These are phyloP conservation scores for Pichia deserticola DNA, from an alignment of 805 yeast genomes.

Conservation along the genomic window DNA sequence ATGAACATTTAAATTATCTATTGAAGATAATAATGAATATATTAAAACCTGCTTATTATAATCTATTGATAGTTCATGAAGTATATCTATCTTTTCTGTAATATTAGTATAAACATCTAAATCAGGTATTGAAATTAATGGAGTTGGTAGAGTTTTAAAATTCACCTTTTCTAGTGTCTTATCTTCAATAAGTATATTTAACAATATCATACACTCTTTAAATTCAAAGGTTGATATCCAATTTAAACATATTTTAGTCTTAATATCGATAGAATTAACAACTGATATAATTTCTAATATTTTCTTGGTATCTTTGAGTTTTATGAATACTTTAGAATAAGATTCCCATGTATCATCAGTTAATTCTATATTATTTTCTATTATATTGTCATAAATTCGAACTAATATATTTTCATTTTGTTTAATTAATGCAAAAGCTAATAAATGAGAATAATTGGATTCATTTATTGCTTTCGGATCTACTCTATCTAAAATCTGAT, in stretches of 20 bases:
- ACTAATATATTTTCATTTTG: neutral
- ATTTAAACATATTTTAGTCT: conserved; percentile 4
- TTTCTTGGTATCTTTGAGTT: conserved; percentile 5
- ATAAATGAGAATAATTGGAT: conserved; percentile 11
- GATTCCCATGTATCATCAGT: neutral
- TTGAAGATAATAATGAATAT: conserved; percentile 15
- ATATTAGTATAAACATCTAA: conserved; percentile 9
- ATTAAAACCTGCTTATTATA: conserved; percentile 12
- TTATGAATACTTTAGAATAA: conserved; percentile 8
- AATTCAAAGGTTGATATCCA: conserved; percentile 8
- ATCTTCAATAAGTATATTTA: neutral
- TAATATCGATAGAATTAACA: conserved; percentile 4
- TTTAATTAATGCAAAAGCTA: conserved; percentile 10
- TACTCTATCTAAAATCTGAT: conserved; percentile 9
- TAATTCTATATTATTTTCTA: neutral
- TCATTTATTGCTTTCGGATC: neutral
- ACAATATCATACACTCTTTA: conserved; percentile 1
- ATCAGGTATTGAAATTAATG: conserved; percentile 5
- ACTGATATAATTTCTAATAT: conserved; percentile 7
- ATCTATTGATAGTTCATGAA: neutral
- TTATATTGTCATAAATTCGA: neutral
- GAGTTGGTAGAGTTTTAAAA: conserved; percentile 8
- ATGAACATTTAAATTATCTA: conserved; percentile 14
- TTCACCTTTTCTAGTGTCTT: neutral
- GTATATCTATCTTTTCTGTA: neutral